phyloP scores from a whole-genome alignment of 768 basidiomycete genomes.

The Lactarius deliciosus region DNA sequence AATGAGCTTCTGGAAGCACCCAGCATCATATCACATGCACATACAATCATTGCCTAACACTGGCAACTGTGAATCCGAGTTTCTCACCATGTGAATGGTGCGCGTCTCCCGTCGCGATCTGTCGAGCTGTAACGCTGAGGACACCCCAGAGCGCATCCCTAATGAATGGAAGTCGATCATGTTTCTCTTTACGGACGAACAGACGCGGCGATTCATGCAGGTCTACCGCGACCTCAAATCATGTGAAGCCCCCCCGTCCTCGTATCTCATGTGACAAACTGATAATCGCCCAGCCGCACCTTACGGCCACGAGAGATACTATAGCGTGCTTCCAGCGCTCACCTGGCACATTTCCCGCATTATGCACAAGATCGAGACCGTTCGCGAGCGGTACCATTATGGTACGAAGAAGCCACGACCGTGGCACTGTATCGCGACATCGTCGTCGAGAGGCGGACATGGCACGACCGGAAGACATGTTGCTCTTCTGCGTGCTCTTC shows the following conservation, averaged over 20 bases:
- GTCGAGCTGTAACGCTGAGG: not conserved
- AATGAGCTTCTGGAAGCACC: slow-evolving; percentile 15
- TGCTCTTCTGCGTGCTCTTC: slow-evolving; percentile 17
- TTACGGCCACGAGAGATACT: not conserved
- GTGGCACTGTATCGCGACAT: slow-evolving; percentile 21
- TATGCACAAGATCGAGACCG: slow-evolving; percentile 16
- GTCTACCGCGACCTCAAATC: slow-evolving; percentile 19
- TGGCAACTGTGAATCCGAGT: slow-evolving; percentile 12
- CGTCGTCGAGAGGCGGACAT: slow-evolving; percentile 11
- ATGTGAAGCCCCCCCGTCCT: not conserved
- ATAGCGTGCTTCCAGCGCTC: slow-evolving; percentile 7
- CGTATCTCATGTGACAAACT: not conserved
- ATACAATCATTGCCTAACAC: slow-evolving; percentile 6
- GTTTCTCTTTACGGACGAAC: slow-evolving; percentile 19
- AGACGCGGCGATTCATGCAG: slow-evolving; percentile 20
- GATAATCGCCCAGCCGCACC: not conserved
- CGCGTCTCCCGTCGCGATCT: not conserved
- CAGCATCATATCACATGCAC: slow-evolving; percentile 16
- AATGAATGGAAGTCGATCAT: slow-evolving; percentile 18
- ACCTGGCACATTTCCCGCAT: slow-evolving; percentile 23
- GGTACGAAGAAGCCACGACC: slow-evolving; percentile 16
- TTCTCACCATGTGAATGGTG: slow-evolving; percentile 13
- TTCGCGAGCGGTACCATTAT: slow-evolving; percentile 15
- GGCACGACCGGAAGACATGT: slow-evolving; percentile 4
- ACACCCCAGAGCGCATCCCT: slow-evolving; percentile 11